Conservation (phyloP, 2,329 filamentous ascomycete genomes). For the Aspergillus brasiliensis region DNA sequence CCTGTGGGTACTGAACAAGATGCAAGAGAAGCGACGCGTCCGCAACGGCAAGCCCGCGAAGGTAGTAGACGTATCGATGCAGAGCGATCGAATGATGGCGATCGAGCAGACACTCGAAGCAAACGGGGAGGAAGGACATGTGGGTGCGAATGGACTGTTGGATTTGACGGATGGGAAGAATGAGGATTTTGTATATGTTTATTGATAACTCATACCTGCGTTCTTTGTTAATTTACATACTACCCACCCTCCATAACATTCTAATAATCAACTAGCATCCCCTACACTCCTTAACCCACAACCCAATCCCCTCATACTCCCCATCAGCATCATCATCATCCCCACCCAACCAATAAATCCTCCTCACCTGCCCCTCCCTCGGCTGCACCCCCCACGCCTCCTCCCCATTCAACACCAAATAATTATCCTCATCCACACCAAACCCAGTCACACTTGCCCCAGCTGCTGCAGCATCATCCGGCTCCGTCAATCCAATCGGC, state of each 20-base stretch:
- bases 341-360: background rate
- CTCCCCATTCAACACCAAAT: background rate
- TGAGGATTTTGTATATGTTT: slow-evolving; percentile 68
- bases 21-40: slow-evolving; percentile 58
- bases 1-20: slow-evolving; percentile 55
- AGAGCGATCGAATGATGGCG: slow-evolving; percentile 50
- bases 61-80: slow-evolving; percentile 64
- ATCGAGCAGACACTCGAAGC: slow-evolving; percentile 17
- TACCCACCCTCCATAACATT: too few species aligned
- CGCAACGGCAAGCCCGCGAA: slow-evolving; percentile 62
- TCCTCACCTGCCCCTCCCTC: background rate
- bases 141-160: slow-evolving; percentile 56
- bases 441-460: slow-evolving; percentile 61
- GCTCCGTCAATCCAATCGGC: background rate
- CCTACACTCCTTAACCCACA: slow-evolving; percentile 5
- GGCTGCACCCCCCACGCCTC: background rate
- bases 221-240: too few species aligned
- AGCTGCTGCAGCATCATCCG: slow-evolving; percentile 42
- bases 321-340: background rate
- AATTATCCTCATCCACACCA: background rate
- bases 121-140: slow-evolving; percentile 22
- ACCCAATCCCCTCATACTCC: background rate
- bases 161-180: slow-evolving; percentile 68
- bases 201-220: too few species aligned
- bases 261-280: background rate